Evolutionary conservation across 495 filamentous ascomycete species (phyloP), one percentile per base, ranked within the genome.

Genomic region (Penicillium argentinense): DNA sequence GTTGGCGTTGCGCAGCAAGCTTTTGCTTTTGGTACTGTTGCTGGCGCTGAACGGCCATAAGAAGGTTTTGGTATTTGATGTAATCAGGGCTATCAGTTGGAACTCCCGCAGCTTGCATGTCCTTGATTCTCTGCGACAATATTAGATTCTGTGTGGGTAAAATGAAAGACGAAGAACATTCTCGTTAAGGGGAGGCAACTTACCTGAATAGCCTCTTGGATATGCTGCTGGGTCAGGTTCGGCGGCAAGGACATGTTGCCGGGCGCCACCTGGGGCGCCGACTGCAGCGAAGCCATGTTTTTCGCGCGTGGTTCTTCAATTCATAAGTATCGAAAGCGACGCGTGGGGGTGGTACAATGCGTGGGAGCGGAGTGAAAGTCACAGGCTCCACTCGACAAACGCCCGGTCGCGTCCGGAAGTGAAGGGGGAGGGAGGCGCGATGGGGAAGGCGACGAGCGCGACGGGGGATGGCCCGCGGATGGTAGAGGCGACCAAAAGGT

Each of bases 281-380:
- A 72, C 69, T 92, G 87, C 54, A 88, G 80, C 27, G 87, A 90
- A 61, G 89, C 82, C 88, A 95, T 95, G 47, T 41, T 78, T 4
- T 26, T 17, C 18, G 14, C 28, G 28, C 38, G 56, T 61, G 17
- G 39, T 54, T 52, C 24, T 37, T 65, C 38, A 66, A 60, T 63
- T 67, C 69, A 73, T 69, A 63, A 29, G 56, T 58, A 26, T 26
- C 30, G 25, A 30, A 11, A 18, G 21, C 8, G 11, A 37, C n/a
- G 37, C 37, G 37, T 13, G 30, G 16, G 18, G 32, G 46, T 39
- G 18, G n/a, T 27, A 30, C 3, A 58, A 56, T 41, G 27, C 39
- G 27, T 43, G 19, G 43, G 51, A 25, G 48, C 36, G 28, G 34
- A 45, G 9, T 41, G 39, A 11, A 42, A 14, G 49, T 51, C 42